A percentile compares a stretch with the other conserved stretches of the same genome.
phyloP scores from a whole-genome alignment of 768 basidiomycete genomes.

The Suillus placidus region DNA sequence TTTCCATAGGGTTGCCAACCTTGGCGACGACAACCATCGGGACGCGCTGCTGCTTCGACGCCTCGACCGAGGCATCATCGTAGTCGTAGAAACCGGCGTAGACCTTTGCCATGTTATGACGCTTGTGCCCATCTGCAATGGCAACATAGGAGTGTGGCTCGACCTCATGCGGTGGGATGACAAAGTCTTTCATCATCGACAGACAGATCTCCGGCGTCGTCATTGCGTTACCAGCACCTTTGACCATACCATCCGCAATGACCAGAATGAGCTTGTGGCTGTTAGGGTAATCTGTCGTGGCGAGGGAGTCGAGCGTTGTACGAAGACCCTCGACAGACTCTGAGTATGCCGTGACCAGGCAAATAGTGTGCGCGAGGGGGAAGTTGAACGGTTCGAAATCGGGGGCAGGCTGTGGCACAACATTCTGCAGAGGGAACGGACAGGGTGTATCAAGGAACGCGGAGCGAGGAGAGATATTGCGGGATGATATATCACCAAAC shows the following conservation, averaged over 20 bases:
- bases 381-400: constrained; percentile 97
- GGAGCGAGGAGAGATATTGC: constrained; percentile 38
- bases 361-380: constrained; percentile 91
- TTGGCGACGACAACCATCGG: constrained; percentile 97
- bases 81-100: constrained; percentile 98
- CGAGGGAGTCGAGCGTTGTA: constrained; percentile 97
- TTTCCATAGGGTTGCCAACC: constrained; percentile 89
- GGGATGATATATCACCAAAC: constrained; percentile 48
- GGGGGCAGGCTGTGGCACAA: constrained; percentile 88
- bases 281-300: constrained; percentile 98
- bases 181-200: constrained; percentile 95
- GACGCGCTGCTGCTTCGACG: constrained; percentile 93
- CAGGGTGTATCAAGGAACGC: constrained; percentile 71
- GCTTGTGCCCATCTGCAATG: constrained; percentile 99
- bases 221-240: constrained; percentile 86
- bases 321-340: constrained; percentile 95
- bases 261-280: constrained; percentile 95
- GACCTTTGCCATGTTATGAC: constrained; percentile 99
- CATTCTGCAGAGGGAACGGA: constrained; percentile 89
- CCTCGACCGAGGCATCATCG: constrained; percentile 86
- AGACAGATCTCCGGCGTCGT: constrained; percentile 95
- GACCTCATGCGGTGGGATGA: constrained; percentile 79
- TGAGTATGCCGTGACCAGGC: constrained; percentile 97
- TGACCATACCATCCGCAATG: constrained; percentile 98
- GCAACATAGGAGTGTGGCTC: constrained; percentile 96